Conservation (phyloP, 2,329 filamentous ascomycete species). For the Diaporthe helianthi region DNA sequence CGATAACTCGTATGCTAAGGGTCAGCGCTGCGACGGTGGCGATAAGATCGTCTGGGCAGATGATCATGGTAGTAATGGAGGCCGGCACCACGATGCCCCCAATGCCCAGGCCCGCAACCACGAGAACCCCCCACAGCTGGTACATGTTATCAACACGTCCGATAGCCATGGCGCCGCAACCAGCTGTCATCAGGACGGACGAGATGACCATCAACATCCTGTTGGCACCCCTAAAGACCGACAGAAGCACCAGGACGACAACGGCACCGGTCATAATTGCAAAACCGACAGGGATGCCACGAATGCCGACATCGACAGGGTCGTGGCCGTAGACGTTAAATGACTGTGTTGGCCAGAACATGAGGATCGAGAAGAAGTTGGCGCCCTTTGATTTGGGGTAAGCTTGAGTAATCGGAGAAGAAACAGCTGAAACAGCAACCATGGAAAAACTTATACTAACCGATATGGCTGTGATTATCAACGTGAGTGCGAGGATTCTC, state of each 20-base stretch:
- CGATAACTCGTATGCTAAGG: slow-evolving; percentile 72
- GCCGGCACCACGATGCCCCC: slow-evolving; percentile 73
- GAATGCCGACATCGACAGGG: slow-evolving; percentile 67
- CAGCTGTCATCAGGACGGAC: slow-evolving; percentile 70
- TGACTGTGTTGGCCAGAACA: slow-evolving; percentile 70
- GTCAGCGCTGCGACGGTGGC: slow-evolving; percentile 73
- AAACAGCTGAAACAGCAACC: background rate
- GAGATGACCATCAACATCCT: slow-evolving; percentile 65
- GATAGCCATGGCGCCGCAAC: slow-evolving; percentile 61
- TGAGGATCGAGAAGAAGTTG: slow-evolving; percentile 62
- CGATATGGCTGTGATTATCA: slow-evolving; percentile 65
- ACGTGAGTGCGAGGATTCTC: slow-evolving; percentile 57
- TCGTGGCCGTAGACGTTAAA: slow-evolving; percentile 72
- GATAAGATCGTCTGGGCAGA: slow-evolving; percentile 74
- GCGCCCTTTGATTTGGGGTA: slow-evolving; percentile 51
- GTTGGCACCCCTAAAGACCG: slow-evolving; percentile 62
- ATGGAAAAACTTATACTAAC: background rate
- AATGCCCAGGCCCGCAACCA: slow-evolving; percentile 68
- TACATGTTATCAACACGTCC: slow-evolving; percentile 59
- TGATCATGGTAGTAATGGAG: slow-evolving; percentile 72
- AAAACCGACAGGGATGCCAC: slow-evolving; percentile 70
- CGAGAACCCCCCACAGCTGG: slow-evolving; percentile 58
- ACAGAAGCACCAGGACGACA: slow-evolving; percentile 64
- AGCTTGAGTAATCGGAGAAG: too few species aligned
- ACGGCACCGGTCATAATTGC: slow-evolving; percentile 67